These are phyloP conservation scores for Aspergillus nanangensis DNA, from an alignment of 495 filamentous ascomycete genomes.

Conservation along the genomic window DNA sequence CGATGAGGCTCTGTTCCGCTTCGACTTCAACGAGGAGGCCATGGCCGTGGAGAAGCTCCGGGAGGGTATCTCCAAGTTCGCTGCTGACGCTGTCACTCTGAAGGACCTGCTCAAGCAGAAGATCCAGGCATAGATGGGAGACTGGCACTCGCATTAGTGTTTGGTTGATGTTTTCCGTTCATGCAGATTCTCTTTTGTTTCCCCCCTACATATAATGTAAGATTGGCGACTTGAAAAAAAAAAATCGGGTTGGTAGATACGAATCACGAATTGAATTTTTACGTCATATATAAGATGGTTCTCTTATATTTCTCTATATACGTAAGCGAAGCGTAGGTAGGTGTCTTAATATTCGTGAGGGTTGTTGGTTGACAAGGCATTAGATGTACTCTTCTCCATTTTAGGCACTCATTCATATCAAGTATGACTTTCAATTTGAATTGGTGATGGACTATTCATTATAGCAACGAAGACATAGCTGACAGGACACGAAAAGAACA, in stretches of 20 bases:
- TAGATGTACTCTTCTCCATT: too few species aligned
- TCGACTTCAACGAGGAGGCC: slow-evolving; percentile 98
- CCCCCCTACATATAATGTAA: slow-evolving; percentile 12
- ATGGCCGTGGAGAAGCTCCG: slow-evolving; percentile 99
- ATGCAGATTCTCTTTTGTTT: background rate
- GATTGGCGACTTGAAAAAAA: slow-evolving; percentile 18
- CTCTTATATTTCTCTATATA: slow-evolving; percentile 4
- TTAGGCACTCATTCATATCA: background rate
- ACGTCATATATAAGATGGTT: too few species aligned
- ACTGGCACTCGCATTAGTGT: slow-evolving; percentile 10
- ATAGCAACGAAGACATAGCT: too few species aligned
- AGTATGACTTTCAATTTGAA: background rate
- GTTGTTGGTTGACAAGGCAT: too few species aligned
- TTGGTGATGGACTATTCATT: background rate
- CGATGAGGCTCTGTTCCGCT: slow-evolving; percentile 88
- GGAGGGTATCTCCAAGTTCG: slow-evolving; percentile 98
- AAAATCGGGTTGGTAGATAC: slow-evolving; percentile 32
- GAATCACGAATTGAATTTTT: slow-evolving; percentile 24
- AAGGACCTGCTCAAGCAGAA: slow-evolving; percentile 89
- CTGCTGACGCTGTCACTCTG: slow-evolving; percentile 88
- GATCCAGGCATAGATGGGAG: slow-evolving; percentile 52
- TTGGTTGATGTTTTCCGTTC: slow-evolving; percentile 24
- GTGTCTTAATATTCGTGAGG: too few species aligned
- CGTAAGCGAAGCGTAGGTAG: background rate
- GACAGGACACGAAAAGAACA: too few species aligned